Conservation (phyloP, 176 grass and related monocot genomes). For the Alloteropsis semialata region DNA sequence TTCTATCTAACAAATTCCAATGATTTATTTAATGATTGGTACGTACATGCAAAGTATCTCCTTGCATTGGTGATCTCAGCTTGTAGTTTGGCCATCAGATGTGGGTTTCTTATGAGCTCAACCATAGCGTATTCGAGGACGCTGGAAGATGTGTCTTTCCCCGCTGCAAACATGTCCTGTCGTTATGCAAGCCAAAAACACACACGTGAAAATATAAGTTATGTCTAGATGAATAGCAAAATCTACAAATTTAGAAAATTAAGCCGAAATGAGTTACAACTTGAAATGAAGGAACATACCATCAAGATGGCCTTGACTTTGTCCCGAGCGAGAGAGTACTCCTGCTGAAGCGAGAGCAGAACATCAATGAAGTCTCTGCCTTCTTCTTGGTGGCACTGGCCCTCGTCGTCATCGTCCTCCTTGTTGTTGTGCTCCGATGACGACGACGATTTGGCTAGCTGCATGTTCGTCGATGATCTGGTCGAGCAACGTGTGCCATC, state of each 20-base stretch:
- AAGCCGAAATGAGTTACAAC: too few relatives aligned
- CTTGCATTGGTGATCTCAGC: not conserved
- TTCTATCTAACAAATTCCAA: too few relatives aligned
- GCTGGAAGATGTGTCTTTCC: not conserved
- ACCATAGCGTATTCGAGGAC: not conserved
- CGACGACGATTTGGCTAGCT: too few relatives aligned
- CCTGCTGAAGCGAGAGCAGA: not conserved
- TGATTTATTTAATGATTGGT: too few relatives aligned
- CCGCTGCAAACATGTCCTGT: not conserved
- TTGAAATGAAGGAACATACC: too few relatives aligned
- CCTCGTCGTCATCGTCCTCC: too few relatives aligned
- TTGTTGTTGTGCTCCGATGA: too few relatives aligned
- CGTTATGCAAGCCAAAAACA: too few relatives aligned
- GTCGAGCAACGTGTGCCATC: not conserved
- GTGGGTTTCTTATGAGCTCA: not conserved
- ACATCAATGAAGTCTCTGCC: not conserved
- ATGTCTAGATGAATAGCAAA: too few relatives aligned
- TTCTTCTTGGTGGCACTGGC: not conserved
- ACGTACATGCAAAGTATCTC: too few relatives aligned
- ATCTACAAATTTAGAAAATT: too few relatives aligned
- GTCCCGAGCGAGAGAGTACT: not conserved
- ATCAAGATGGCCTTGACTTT: not conserved
- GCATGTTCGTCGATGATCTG: not conserved
- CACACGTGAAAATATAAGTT: too few relatives aligned
- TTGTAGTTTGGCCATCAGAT: not conserved